Percentiles rank a stretch among this genome's conserved stretches.
Conservation (phyloP, 2,329 filamentous ascomycete genomes). For the Boeremia exigua region DNA sequence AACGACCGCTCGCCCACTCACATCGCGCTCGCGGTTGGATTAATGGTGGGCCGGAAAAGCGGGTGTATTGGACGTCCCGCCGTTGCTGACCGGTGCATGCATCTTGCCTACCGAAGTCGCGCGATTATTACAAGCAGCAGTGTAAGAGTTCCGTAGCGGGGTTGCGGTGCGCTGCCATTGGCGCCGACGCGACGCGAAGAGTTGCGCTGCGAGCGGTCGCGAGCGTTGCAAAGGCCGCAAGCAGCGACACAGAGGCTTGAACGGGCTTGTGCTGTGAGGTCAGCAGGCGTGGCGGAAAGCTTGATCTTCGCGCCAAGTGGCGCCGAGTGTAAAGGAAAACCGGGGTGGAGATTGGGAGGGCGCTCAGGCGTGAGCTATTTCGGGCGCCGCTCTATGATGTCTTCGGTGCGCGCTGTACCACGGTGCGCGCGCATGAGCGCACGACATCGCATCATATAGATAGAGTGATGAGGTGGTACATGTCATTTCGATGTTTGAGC, state of each 20-base stretch:
- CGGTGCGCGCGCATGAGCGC: not conserved
- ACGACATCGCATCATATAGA: not conserved
- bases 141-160: not conserved
- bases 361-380: constrained; percentile 1
- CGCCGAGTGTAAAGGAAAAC: constrained; percentile 1
- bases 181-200: not conserved
- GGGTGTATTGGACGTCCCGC: constrained; percentile 2
- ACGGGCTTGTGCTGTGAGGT: constrained; percentile 8
- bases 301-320: constrained; percentile 7
- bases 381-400: not conserved
- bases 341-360: constrained; percentile 8
- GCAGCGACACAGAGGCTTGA: constrained; percentile 1
- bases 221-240: constrained; percentile 3
- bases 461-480: too few species aligned
- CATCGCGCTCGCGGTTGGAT: constrained; percentile 2
- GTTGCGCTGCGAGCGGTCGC: not conserved
- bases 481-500: too few species aligned
- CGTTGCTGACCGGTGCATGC: constrained; percentile 10
- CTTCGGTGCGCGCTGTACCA: not conserved
- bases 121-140: not conserved
- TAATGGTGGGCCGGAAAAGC: constrained; percentile 8
- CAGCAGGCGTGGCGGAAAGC: constrained; percentile 12
- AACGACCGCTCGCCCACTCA: not conserved
- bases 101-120: not conserved
- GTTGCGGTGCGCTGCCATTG: not conserved